Percentiles rank a stretch among this genome's conserved stretches.
phyloP scores from a whole-genome alignment of 2,329 filamentous ascomycete genomes.

The Periconia macrospinosa region DNA sequence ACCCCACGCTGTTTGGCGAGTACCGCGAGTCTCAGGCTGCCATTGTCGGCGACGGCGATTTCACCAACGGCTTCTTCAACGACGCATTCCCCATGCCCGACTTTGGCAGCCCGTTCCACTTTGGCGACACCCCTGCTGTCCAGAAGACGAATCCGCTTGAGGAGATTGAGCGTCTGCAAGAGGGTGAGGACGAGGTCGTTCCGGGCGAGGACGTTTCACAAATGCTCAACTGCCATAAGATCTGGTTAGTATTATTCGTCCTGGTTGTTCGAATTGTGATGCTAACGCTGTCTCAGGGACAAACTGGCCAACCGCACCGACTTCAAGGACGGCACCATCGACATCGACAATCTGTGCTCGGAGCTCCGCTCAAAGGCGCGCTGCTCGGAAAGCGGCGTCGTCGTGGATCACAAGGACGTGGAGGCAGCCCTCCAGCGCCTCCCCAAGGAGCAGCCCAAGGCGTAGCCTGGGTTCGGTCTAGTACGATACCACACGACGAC shows the following conservation, averaged over 20 bases:
- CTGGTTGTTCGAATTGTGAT: slow-evolving; percentile 4
- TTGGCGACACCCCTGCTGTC: slow-evolving; percentile 49
- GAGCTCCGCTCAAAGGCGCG: slow-evolving; percentile 95
- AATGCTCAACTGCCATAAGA: slow-evolving; percentile 83
- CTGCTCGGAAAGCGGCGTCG: slow-evolving; percentile 87
- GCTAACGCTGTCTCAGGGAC: slow-evolving; percentile 69
- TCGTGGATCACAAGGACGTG: slow-evolving; percentile 87
- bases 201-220: slow-evolving; percentile 62
- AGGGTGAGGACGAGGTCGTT: slow-evolving; percentile 68
- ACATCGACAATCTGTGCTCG: slow-evolving; percentile 88
- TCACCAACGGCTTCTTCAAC: slow-evolving; percentile 69
- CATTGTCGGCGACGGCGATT: slow-evolving; percentile 67
- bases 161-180: slow-evolving; percentile 75
- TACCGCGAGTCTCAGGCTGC: slow-evolving; percentile 90
- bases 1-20: slow-evolving; percentile 87
- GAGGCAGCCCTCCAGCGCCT: slow-evolving; percentile 60
- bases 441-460: slow-evolving; percentile 32
- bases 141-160: slow-evolving; percentile 68
- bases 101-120: slow-evolving; percentile 80
- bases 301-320: slow-evolving; percentile 83
- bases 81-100: slow-evolving; percentile 79
- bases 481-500: background rate
- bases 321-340: slow-evolving; percentile 87
- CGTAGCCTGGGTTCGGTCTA: background rate
- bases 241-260: slow-evolving; percentile 69